These are phyloP conservation scores for Coemansia sp. DNA, from an alignment of 371 early-diverging fungal genomes.

Conservation along the genomic window DNA sequence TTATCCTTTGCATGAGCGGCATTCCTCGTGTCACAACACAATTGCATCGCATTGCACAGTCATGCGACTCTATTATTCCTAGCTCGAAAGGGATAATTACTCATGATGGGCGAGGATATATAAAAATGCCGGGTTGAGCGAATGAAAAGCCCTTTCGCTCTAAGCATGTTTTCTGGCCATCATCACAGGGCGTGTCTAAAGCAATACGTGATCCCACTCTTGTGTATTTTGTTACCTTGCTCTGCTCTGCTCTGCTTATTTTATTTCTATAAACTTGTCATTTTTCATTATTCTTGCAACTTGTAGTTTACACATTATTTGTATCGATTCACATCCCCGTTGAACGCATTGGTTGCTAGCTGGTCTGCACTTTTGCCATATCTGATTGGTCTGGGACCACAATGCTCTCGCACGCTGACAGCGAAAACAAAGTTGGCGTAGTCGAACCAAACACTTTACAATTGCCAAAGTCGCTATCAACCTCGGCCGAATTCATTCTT, in stretches of 20 bases:
- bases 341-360: not conserved
- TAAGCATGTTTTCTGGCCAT: not conserved
- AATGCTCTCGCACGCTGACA: not conserved
- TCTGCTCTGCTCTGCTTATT: not conserved
- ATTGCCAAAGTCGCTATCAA: not conserved
- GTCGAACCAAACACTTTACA: not conserved
- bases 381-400: not conserved
- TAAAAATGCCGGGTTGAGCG: not conserved
- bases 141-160: not conserved
- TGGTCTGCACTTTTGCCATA: not conserved
- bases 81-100: slow-evolving; percentile 1
- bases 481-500: not conserved
- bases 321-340: not conserved
- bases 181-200: not conserved
- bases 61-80: slow-evolving; percentile 9
- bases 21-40: not conserved
- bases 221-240: not conserved
- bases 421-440: not conserved
- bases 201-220: not conserved
- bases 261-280: not conserved
- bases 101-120: slow-evolving; percentile 1
- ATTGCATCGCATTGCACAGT: slow-evolving; percentile 3
- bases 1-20: slow-evolving; percentile 6
- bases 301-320: not conserved
- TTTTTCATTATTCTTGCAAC: not conserved